Evolutionary conservation across 306 rosid genomes (phyloP).

Genomic region (Alnus glutinosa): DNA sequence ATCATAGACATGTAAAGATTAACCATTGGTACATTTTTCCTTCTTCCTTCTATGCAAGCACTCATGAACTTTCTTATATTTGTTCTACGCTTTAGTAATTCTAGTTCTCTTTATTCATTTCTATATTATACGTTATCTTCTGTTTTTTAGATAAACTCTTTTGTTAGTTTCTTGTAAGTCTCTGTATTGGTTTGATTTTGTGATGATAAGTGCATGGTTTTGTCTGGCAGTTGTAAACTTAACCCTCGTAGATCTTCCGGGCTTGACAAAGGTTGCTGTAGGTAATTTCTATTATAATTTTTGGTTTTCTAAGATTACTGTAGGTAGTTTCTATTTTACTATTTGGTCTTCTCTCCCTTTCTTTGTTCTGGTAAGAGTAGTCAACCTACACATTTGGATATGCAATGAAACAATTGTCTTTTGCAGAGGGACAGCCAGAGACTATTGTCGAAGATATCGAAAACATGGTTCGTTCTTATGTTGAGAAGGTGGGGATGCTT

Average conservation of each 20-base stretch:
- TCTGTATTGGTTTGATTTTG: constrained; percentile 20
- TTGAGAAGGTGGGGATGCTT: constrained; percentile 76
- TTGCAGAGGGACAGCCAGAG: constrained; percentile 90
- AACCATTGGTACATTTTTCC: no score
- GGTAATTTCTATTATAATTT: constrained; percentile 49
- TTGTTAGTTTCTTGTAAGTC: constrained; percentile 2
- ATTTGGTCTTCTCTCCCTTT: not conserved
- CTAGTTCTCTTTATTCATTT: not conserved
- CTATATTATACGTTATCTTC: no score
- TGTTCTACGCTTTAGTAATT: not conserved
- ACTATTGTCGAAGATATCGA: constrained; percentile 93
- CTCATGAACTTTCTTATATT: not conserved
- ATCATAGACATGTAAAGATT: no score
- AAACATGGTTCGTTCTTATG: constrained; percentile 95
- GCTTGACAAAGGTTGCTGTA: constrained; percentile 98
- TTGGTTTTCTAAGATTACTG: constrained; percentile 73
- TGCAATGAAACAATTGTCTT: constrained; percentile 30
- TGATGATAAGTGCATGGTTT: constrained; percentile 32
- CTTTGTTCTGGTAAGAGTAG: constrained; percentile 9
- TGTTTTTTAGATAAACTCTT: not conserved
- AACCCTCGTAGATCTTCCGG: constrained; percentile 97
- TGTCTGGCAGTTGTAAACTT: constrained; percentile 88
- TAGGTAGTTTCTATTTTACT: constrained; percentile 56
- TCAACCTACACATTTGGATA: constrained; percentile 5
- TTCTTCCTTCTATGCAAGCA: no score